Conservation (phyloP, 257 asterid genomes). For the Coffea canephora region DNA sequence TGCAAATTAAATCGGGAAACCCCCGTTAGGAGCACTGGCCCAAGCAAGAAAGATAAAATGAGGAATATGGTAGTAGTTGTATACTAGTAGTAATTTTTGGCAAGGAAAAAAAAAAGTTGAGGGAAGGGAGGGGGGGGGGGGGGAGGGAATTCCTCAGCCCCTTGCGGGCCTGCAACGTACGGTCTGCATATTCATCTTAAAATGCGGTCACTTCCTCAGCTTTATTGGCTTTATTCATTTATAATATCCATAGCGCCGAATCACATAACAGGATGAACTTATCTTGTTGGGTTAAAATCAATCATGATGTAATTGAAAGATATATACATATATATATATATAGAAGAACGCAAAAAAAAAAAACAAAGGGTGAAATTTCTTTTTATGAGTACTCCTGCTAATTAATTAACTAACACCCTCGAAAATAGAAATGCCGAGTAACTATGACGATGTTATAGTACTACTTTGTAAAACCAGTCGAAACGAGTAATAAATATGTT, state of each 20-base stretch:
- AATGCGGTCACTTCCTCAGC: slow-evolving; percentile 12
- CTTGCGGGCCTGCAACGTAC: not conserved
- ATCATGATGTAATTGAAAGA: not conserved
- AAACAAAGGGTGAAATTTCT: no score
- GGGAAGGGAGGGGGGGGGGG: no score
- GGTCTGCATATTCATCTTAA: not conserved
- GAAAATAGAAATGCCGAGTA: no score
- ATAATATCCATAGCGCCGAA: not conserved
- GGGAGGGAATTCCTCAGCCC: no score
- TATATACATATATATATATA: not conserved
- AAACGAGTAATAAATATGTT: no score
- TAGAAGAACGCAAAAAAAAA: not conserved
- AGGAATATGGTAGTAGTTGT: no score
- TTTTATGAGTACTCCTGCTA: no score
- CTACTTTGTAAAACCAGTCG: no score
- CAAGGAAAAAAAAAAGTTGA: not conserved
- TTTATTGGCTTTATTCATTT: not conserved
- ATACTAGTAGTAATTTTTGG: no score
- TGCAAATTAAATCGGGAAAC: not conserved
- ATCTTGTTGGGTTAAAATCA: not conserved
- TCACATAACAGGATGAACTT: not conserved
- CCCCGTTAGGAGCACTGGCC: not conserved
- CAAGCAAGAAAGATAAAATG: not conserved
- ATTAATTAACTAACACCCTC: no score
- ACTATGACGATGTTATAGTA: no score